Base-by-base conservation (phyloP, 768 basidiomycete species). In the Cystobasidium tubakii region DNA sequence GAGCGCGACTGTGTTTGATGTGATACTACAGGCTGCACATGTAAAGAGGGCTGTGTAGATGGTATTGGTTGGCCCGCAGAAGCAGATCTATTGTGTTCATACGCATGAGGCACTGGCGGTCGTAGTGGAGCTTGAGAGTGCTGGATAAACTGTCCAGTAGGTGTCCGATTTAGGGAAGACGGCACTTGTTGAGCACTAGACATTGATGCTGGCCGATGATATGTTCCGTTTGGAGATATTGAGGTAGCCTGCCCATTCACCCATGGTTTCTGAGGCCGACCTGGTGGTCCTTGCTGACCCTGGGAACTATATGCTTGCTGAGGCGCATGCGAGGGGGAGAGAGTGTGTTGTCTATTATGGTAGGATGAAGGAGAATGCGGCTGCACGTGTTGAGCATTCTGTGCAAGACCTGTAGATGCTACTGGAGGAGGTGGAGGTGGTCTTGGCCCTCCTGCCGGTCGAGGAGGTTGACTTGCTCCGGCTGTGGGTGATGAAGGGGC, bases 371-470 rank as follows among this genome's bases (percentile, higher is more conserved):
- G 73, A 34, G 71, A n/a, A 9, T 10, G 0, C 31, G 42, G 50
- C 39, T 39, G 39, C 7, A 6, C 15, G n/a, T 55, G 15, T 44
- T n/a, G 42, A 43, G 1, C 55, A 33, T 7, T 42, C 21, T 39
- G 6, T 13, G 53, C 4, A 50, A 42, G 70, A 62, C 43, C 29
- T 55, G 17, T 27, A 33, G 70, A 29, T 17, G 46, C 23, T 39
- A n/a, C 46, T 72, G 65, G 78, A 69, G 29, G 60, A 19, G 73
- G 33, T 66, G 78, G 77, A 72, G 75, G 46, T 42, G 75, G 74
- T 67, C 75, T 75, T 43, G 78, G 74, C 60, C 78, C 78, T 46
- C 76, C 55, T 43, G 64, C 73, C 62, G 62, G 75, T 7, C 13
- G 60, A 54, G 3, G 42, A 62, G 6, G 44, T 15, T 19, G 76